These are phyloP conservation scores for Carex littledalei DNA, from an alignment of 176 grass and related monocot genomes.

Conservation along the genomic window DNA sequence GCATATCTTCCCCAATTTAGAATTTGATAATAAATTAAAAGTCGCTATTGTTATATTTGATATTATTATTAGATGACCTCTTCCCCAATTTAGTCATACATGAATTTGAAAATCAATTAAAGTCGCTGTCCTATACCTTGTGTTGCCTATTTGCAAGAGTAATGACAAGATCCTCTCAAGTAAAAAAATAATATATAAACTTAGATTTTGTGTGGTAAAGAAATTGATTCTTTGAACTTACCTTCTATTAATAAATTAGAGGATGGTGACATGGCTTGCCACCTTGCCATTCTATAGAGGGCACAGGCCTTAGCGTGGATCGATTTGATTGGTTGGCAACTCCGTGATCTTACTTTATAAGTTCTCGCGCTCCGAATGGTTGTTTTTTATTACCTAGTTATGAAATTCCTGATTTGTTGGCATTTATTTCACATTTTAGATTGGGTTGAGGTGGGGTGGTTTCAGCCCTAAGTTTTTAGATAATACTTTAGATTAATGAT, in stretches of 20 bases:
- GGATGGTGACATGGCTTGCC: slow-evolving; percentile 25
- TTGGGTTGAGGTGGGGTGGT: not conserved
- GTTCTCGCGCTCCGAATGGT: slow-evolving; percentile 14
- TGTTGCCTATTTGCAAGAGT: not conserved
- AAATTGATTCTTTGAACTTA: not conserved
- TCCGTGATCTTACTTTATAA: not conserved
- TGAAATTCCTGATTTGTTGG: not conserved
- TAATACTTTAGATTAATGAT: not conserved
- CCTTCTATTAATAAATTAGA: not conserved
- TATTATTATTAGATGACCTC: too few relatives aligned
- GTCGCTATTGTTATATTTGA: not conserved
- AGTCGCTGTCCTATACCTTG: too few relatives aligned
- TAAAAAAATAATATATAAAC: not conserved
- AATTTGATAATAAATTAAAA: not conserved
- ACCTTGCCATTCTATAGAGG: slow-evolving; percentile 31
- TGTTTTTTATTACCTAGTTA: slow-evolving; percentile 6
- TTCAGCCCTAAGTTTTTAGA: not conserved
- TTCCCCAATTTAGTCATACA: too few relatives aligned
- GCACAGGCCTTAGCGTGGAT: slow-evolving; percentile 10
- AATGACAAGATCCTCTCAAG: not conserved
- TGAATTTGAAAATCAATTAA: too few relatives aligned
- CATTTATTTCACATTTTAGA: not conserved
- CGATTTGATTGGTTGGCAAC: not conserved
- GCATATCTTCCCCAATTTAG: not conserved
- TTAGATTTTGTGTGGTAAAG: slow-evolving; percentile 7